A percentile compares a stretch with the other conserved stretches of the same genome.
Evolutionary conservation across 768 basidiomycete genomes (phyloP).

Genomic region (Naganishia onofrii): DNA sequence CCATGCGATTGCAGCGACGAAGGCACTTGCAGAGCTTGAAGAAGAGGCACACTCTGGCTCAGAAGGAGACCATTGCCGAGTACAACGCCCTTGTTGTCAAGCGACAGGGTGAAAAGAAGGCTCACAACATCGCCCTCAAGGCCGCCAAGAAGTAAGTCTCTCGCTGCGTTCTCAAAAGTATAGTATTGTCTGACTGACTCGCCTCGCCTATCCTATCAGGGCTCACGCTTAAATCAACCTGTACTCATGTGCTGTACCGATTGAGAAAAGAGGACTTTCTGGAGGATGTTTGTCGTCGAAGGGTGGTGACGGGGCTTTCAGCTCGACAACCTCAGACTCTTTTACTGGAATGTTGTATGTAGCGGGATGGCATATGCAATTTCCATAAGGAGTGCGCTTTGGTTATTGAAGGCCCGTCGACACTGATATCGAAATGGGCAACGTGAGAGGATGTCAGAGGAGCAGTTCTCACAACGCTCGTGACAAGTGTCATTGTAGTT

Average conservation of each 20-base stretch:
- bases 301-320: conserved; percentile 14
- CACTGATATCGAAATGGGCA: too few species aligned
- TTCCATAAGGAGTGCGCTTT: conserved; percentile 12
- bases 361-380: conserved; percentile 24
- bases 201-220: neutral
- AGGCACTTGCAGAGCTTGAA: conserved; percentile 86
- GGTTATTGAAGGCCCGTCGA: too few species aligned
- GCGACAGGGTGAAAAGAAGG: conserved; percentile 90
- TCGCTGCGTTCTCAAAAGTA: neutral
- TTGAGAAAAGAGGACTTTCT: conserved; percentile 20
- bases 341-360: conserved; percentile 24
- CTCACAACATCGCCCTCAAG: conserved; percentile 69
- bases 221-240: conserved; percentile 25
- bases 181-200: neutral
- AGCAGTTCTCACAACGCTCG: too few species aligned
- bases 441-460: too few species aligned
- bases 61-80: conserved; percentile 93
- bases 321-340: conserved; percentile 10
- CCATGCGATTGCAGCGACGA: conserved; percentile 90
- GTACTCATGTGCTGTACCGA: conserved; percentile 10
- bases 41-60: conserved; percentile 78
- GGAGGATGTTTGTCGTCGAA: conserved; percentile 23
- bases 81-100: conserved; percentile 80
- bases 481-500: too few species aligned
- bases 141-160: conserved; percentile 50